Base-by-base conservation (phyloP, 2,329 filamentous ascomycete genomes). In the Fusarium sp. region DNA sequence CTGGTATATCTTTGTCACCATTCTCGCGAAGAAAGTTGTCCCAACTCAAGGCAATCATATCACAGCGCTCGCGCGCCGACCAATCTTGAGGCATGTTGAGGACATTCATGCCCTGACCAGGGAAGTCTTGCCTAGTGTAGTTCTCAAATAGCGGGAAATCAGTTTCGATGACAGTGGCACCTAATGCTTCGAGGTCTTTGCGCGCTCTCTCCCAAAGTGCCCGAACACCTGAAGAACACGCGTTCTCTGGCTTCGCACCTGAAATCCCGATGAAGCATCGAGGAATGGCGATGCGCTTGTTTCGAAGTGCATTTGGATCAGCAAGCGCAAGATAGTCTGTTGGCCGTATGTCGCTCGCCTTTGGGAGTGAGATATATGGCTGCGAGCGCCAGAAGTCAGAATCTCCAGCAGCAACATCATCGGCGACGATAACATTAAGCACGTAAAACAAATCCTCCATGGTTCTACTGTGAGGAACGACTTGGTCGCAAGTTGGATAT, bases 341-440 rank as follows among this genome's bases (percentile, higher is more conserved):
- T 17, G 0, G 1, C 28, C 81, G 78, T 1, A 77, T 76, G 4
- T 77, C 67, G 7, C 76, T 68, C 1, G 76, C 65, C 3, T 64
- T 65, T 1, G 82, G 80, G 2, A 88, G 70, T 2, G 76, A 40
- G 1, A 88, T 76, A 50, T 81, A 81, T 0, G 74, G 75, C 57
- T 89, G 87, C 17, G 83, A 79, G 6, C 85, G 78, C 82, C 86
- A 89, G 67, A 89, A 89, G 62, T 89, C 86, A 9, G 34, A n/a
- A 2, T 26, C 15, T 0, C 42, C 24, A 0, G 31, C 31, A 22
- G 2, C 65, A 53, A 0, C 76, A 76, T 89, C 87, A 0, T 81
- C 74, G 1, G 73, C 77, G 0, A 79, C 81, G 51, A 88, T 78
- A 9, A 86, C 80, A 44, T 85, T 80, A 0, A 89, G 76, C 1